These are phyloP conservation scores for Rhizopogon vesiculosus DNA, from an alignment of 768 basidiomycete genomes.

Conservation along the genomic window DNA sequence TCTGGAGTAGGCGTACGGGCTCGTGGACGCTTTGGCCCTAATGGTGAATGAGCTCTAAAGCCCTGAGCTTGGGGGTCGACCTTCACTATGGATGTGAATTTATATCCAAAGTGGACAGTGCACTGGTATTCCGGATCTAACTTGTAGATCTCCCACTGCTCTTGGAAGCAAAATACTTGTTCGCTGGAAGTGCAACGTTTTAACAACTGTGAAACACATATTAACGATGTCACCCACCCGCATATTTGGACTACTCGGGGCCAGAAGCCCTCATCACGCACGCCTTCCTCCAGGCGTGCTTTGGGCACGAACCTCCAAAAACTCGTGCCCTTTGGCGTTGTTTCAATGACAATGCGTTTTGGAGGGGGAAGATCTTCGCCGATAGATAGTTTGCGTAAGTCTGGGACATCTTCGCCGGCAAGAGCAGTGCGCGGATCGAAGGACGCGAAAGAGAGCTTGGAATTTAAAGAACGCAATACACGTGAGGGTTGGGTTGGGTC, in stretches of 20 bases:
- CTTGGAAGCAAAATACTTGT: slow-evolving; percentile 51
- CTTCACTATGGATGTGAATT: slow-evolving; percentile 20
- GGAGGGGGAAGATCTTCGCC: slow-evolving; percentile 48
- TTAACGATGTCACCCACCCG: slow-evolving; percentile 44
- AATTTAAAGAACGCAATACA: slow-evolving; percentile 53
- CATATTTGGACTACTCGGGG: slow-evolving; percentile 63
- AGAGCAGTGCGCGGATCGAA: slow-evolving; percentile 67
- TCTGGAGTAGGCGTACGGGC: slow-evolving; percentile 22
- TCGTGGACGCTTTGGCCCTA: slow-evolving; percentile 25
- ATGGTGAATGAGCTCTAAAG: slow-evolving; percentile 4
- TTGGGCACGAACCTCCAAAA: slow-evolving; percentile 78
- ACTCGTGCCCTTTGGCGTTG: slow-evolving; percentile 44
- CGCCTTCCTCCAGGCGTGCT: slow-evolving; percentile 53
- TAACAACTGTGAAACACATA: background rate
- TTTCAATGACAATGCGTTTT: slow-evolving; percentile 75
- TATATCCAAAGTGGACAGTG: slow-evolving; percentile 41
- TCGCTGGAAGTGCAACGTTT: slow-evolving; percentile 31
- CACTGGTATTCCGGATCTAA: slow-evolving; percentile 74
- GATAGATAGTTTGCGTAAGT: slow-evolving; percentile 36
- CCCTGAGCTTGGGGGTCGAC: slow-evolving; percentile 10
- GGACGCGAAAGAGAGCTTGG: slow-evolving; percentile 66
- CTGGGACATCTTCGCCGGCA: slow-evolving; percentile 29
- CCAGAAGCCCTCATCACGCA: slow-evolving; percentile 64
- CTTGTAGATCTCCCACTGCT: slow-evolving; percentile 87
- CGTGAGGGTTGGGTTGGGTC: slow-evolving; percentile 60